Conservation (phyloP, 2,329 filamentous ascomycete species). For the Colletotrichum sp. region DNA sequence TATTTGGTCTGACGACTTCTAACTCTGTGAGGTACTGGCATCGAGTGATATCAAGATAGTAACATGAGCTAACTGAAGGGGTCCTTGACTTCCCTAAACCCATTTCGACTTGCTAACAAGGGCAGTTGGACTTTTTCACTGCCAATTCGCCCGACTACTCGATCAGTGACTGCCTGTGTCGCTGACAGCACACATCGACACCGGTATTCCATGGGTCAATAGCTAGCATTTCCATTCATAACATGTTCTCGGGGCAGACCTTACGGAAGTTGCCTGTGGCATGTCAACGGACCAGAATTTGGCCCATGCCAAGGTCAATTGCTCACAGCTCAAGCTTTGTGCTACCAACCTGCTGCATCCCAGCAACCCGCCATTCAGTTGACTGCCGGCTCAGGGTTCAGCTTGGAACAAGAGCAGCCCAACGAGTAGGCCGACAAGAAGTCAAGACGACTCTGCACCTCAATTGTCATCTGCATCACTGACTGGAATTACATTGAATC, state of each 20-base stretch:
- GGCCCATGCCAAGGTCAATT: background rate
- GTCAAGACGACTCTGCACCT: background rate
- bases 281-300: background rate
- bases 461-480: background rate
- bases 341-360: background rate
- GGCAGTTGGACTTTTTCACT: background rate
- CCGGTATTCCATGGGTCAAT: background rate
- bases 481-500: background rate
- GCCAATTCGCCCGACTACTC: background rate
- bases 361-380: background rate
- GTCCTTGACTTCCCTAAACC: background rate
- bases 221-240: background rate
- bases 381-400: background rate
- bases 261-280: background rate
- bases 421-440: background rate
- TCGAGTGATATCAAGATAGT: background rate
- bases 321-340: background rate
- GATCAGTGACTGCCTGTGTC: background rate
- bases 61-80: background rate
- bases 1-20: background rate
- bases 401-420: background rate
- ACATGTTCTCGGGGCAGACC: background rate
- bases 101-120: background rate
- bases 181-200: background rate
- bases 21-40: background rate